Evolutionary conservation across 805 yeast genomes (phyloP).

Genomic region (Candida germanica): DNA sequence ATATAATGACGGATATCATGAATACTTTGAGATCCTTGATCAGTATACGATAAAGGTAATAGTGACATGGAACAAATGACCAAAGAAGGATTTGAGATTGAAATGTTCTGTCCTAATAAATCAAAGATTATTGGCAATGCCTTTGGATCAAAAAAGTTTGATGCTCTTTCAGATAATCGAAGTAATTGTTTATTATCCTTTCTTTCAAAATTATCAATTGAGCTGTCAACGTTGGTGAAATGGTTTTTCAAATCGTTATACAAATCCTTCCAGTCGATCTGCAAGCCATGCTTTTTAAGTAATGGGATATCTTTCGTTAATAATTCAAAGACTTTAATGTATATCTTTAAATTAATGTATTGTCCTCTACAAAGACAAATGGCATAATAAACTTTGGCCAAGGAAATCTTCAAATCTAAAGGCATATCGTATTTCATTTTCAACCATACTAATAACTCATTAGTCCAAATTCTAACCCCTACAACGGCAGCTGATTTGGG

Average conservation of each 20-base stretch:
- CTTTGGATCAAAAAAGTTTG: constrained; percentile 49
- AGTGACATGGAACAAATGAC: constrained; percentile 52
- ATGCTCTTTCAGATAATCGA: constrained; percentile 52
- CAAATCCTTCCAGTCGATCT: constrained; percentile 51
- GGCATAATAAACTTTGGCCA: constrained; percentile 69
- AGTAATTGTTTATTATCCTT: constrained; percentile 47
- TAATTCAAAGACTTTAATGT: constrained; percentile 56
- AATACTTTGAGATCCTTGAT: constrained; percentile 23
- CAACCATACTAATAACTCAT: constrained; percentile 75
- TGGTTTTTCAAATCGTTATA: constrained; percentile 31
- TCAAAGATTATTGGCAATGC: constrained; percentile 51
- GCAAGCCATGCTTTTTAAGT: constrained; percentile 39
- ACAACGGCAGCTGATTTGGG: constrained; percentile 71
- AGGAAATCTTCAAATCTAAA: constrained; percentile 50
- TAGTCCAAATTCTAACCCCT: constrained; percentile 80
- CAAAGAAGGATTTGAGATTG: constrained; percentile 50
- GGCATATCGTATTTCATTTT: constrained; percentile 82
- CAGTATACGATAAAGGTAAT: constrained; percentile 46
- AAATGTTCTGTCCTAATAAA: constrained; percentile 47
- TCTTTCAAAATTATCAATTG: constrained; percentile 47
- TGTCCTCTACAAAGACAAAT: constrained; percentile 75
- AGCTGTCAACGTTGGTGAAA: constrained; percentile 37
- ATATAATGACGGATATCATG: constrained; percentile 53
- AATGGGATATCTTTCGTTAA: constrained; percentile 50
- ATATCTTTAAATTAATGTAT: constrained; percentile 54